phyloP scores from a whole-genome alignment of 164 flowering plant species.

The Chimonanthus praecox region DNA sequence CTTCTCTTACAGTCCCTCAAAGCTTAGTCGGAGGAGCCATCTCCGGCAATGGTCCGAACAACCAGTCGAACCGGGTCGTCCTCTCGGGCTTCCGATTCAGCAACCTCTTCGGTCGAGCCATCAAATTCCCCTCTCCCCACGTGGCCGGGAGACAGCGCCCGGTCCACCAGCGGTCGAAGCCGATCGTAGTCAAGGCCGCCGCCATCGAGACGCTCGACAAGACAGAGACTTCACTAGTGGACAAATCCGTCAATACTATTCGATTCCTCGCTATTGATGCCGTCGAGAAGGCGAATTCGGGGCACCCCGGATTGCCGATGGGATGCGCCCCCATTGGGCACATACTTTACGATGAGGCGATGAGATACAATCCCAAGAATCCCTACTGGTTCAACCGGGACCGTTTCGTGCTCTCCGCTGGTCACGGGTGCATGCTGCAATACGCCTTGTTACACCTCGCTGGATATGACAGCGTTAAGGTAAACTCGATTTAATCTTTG shows the following conservation, averaged over 20 bases:
- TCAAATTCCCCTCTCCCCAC: constrained; percentile 26
- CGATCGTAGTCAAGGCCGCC: constrained; percentile 29
- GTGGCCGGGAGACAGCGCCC: background rate
- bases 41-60: constrained; percentile 30
- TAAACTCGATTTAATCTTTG: constrained; percentile 8
- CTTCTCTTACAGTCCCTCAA: constrained; percentile 34
- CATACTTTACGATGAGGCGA: constrained; percentile 79
- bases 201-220: constrained; percentile 55
- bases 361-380: constrained; percentile 94
- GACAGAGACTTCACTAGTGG: constrained; percentile 54
- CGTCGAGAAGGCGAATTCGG: constrained; percentile 96
- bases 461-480: constrained; percentile 89
- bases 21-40: constrained; percentile 24
- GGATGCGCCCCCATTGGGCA: constrained; percentile 99
- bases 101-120: constrained; percentile 24
- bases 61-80: constrained; percentile 13
- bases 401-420: constrained; percentile 92
- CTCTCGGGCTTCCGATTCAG: constrained; percentile 20
- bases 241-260: constrained; percentile 81
- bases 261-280: constrained; percentile 92
- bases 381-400: constrained; percentile 97
- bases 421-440: constrained; percentile 97
- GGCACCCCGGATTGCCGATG: constrained; percentile 99
- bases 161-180: constrained; percentile 1
- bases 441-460: constrained; percentile 95